phyloP scores from a whole-genome alignment of 805 yeast species.

The Candida germanica region DNA sequence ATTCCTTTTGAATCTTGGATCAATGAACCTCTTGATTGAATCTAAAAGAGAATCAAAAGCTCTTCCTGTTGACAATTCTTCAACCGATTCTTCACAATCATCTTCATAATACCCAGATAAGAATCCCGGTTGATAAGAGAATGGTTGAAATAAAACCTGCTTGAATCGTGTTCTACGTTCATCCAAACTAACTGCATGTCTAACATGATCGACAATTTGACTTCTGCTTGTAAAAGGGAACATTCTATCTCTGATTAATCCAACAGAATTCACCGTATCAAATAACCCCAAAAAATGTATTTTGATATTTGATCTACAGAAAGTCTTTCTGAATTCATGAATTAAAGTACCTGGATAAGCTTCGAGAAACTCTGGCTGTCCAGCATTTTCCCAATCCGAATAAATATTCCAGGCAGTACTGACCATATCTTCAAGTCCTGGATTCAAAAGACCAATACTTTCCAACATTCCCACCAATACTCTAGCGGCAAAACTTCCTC shows the following conservation, averaged over 20 bases:
- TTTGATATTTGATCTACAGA: slow-evolving; percentile 43
- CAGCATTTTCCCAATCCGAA: slow-evolving; percentile 57
- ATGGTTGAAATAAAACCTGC: slow-evolving; percentile 48
- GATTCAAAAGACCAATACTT: slow-evolving; percentile 55
- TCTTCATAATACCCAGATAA: slow-evolving; percentile 11
- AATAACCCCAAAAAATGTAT: slow-evolving; percentile 64
- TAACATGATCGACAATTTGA: slow-evolving; percentile 51
- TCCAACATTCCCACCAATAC: slow-evolving; percentile 65
- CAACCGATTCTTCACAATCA: neutral
- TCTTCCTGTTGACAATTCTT: neutral
- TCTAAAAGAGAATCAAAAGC: neutral
- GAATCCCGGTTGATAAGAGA: slow-evolving; percentile 12
- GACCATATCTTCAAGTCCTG: slow-evolving; percentile 55
- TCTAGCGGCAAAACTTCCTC: slow-evolving; percentile 68
- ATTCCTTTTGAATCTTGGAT: neutral
- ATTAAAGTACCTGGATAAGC: slow-evolving; percentile 44
- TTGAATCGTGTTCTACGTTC: slow-evolving; percentile 64
- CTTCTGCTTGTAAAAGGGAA: slow-evolving; percentile 57
- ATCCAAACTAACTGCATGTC: slow-evolving; percentile 68
- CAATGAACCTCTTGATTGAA: no score
- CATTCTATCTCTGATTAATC: slow-evolving; percentile 52
- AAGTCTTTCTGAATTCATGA: slow-evolving; percentile 53
- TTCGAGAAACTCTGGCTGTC: slow-evolving; percentile 46
- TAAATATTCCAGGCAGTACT: slow-evolving; percentile 63
- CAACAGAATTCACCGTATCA: slow-evolving; percentile 69